These are phyloP conservation scores for Globisporangium uncinulatum DNA, from an alignment of 352 stramenopile species.

Conservation along the genomic window DNA sequence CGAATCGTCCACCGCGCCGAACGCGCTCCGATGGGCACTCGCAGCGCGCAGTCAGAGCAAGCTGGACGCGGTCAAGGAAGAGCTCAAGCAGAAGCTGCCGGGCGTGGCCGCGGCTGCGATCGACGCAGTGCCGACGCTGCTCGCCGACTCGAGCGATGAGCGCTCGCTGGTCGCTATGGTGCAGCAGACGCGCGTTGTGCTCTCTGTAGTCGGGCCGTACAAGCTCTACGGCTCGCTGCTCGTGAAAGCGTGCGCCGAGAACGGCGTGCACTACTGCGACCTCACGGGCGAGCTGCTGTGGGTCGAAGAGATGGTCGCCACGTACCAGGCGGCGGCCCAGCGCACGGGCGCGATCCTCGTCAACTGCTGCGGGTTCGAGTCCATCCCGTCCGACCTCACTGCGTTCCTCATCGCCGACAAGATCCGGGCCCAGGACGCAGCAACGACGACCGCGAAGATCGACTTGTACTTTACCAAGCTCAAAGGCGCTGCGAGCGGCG, in stretches of 20 bases:
- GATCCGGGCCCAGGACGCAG: slow-evolving; percentile 28
- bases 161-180: slow-evolving; percentile 50
- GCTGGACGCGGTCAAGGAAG: slow-evolving; percentile 35
- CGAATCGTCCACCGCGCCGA: slow-evolving; percentile 14
- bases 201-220: slow-evolving; percentile 78
- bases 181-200: slow-evolving; percentile 60
- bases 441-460: slow-evolving; percentile 21
- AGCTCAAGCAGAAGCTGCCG: slow-evolving; percentile 23
- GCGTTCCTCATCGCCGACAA: slow-evolving; percentile 51
- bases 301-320: slow-evolving; percentile 58
- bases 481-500: slow-evolving; percentile 36
- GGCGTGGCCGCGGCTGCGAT: slow-evolving; percentile 8
- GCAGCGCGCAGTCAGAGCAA: slow-evolving; percentile 64
- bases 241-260: slow-evolving; percentile 71
- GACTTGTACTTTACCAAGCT: slow-evolving; percentile 25
- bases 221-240: slow-evolving; percentile 63
- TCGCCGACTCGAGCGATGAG: slow-evolving; percentile 42
- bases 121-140: slow-evolving; percentile 29
- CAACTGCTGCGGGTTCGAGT: slow-evolving; percentile 80
- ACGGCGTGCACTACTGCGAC: slow-evolving; percentile 88
- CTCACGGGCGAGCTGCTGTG: slow-evolving; percentile 86
- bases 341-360: slow-evolving; percentile 72
- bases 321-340: slow-evolving; percentile 44
- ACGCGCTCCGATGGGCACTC: slow-evolving; percentile 70
- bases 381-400: slow-evolving; percentile 70